These are phyloP conservation scores for Fusarium proliferatum DNA, from an alignment of 2,329 filamentous ascomycete species.

Conservation along the genomic window DNA sequence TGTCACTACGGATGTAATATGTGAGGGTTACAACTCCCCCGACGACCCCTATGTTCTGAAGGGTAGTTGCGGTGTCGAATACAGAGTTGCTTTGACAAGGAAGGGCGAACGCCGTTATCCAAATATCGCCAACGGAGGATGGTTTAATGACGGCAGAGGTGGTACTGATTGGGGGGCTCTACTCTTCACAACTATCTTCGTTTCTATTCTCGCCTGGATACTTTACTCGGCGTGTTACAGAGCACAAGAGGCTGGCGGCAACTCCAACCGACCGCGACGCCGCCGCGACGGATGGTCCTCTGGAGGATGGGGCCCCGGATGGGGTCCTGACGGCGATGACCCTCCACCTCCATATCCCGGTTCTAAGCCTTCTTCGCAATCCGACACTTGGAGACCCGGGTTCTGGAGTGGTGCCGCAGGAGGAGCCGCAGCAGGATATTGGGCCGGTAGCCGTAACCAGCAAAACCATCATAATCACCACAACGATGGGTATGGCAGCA, in stretches of 20 bases:
- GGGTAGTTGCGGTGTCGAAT: slow-evolving; percentile 93
- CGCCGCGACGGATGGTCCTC: slow-evolving; percentile 47
- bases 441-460: slow-evolving; percentile 63
- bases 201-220: slow-evolving; percentile 70
- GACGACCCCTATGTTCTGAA: slow-evolving; percentile 89
- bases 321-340: slow-evolving; percentile 58
- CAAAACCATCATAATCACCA: slow-evolving; percentile 41
- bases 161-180: slow-evolving; percentile 51
- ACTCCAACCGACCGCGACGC: slow-evolving; percentile 24
- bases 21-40: slow-evolving; percentile 83
- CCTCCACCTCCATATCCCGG: slow-evolving; percentile 62
- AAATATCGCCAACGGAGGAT: slow-evolving; percentile 56
- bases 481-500: slow-evolving; percentile 49
- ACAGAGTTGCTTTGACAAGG: slow-evolving; percentile 81
- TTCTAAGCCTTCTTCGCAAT: slow-evolving; percentile 50
- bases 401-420: slow-evolving; percentile 78
- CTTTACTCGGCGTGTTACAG: slow-evolving; percentile 63
- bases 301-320: slow-evolving; percentile 53
- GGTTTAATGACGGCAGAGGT: slow-evolving; percentile 48
- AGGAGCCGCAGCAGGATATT: slow-evolving; percentile 76
- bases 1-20: slow-evolving; percentile 88
- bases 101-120: slow-evolving; percentile 79
- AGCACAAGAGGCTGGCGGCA: slow-evolving; percentile 15
- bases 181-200: slow-evolving; percentile 72
- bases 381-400: slow-evolving; percentile 73